Evolutionary conservation across 148 eudicot genomes (phyloP), one percentile per base, ranked within the genome.

Genomic region (Vaccinium corymbosum): DNA sequence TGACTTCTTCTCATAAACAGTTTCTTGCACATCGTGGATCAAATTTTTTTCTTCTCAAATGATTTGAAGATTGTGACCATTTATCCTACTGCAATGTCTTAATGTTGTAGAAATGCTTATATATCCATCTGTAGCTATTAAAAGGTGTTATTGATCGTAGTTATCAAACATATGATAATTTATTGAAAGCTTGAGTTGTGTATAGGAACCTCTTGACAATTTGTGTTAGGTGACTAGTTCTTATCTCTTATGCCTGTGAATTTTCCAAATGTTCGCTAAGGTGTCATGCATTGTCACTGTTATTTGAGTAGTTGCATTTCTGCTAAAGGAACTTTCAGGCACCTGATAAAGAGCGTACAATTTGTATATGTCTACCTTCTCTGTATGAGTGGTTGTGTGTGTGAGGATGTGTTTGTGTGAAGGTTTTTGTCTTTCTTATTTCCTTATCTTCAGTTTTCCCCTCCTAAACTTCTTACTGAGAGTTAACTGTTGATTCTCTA

Each of bases 161-260:
- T 13, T 49, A 75, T 76, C 11, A 29, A 48, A 76, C 13, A 29
- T 20, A 8, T 1, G 77, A 73, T 73, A 16, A 76, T 50, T 27
- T 49, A 6, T n/a, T 76, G 27, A 13, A 76, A 76, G 79, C 79
- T 76, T 49, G 79, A 3, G 7, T 49, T 80, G 66, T 61, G 56
- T 22, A 80, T 48, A 20, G 74, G 61, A 62, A 79, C 55, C 52
- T 57, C 51, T 29, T 6, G 35, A 1, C 35, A 62, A 19, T 22
- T 80, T 46, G 1, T 62, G 20, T 12, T 70, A 70, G 6, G 32
- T 25, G 35, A 48, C 50, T 61, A 25, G 11, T 13, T 62, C n/a
- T n/a, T 49, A 76, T 80, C 56, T 62, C 29, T 1, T 42, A 22
- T 38, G 20, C 59, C 11, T 80, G 9, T 16, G 22, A 73, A 17